Percentiles rank a stretch among this genome's conserved stretches.
Evolutionary conservation across 805 yeast genomes (phyloP).

Genomic region (Starmerella cellae): DNA sequence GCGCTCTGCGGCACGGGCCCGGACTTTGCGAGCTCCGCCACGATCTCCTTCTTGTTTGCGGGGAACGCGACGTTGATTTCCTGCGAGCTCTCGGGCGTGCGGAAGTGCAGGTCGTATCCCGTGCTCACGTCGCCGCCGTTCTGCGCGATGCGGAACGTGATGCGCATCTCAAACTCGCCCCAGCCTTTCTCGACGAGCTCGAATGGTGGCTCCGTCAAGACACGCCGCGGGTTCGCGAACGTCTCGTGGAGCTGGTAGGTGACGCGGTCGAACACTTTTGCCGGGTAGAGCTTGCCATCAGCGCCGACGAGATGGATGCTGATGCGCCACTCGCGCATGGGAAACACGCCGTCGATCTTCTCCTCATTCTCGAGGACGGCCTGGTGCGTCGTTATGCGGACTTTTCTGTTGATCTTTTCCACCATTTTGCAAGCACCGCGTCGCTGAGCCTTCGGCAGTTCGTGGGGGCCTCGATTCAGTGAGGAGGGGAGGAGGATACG

Average conservation of each 20-base stretch:
- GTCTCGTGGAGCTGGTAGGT: slow-evolving; percentile 93
- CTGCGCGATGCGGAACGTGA: slow-evolving; percentile 63
- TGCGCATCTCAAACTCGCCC: slow-evolving; percentile 92
- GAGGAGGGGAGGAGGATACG: no score
- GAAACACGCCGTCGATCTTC: slow-evolving; percentile 78
- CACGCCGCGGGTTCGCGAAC: slow-evolving; percentile 74
- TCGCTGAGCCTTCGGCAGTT: no score
- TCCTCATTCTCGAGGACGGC: slow-evolving; percentile 68
- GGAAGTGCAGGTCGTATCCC: slow-evolving; percentile 79
- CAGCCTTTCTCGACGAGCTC: slow-evolving; percentile 86
- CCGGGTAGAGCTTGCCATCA: slow-evolving; percentile 72
- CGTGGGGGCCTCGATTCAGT: no score
- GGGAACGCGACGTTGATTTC: slow-evolving; percentile 73
- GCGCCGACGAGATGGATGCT: slow-evolving; percentile 62
- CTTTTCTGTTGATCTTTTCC: slow-evolving; percentile 58
- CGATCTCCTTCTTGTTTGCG: slow-evolving; percentile 55
- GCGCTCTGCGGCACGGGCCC: slow-evolving; percentile 59
- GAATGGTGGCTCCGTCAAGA: slow-evolving; percentile 72
- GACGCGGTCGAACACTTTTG: slow-evolving; percentile 77
- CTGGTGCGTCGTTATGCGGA: slow-evolving; percentile 78
- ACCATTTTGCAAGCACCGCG: slow-evolving; percentile 16
- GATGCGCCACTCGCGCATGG: slow-evolving; percentile 89
- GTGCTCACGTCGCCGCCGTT: slow-evolving; percentile 79
- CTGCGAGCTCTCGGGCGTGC: slow-evolving; percentile 57
- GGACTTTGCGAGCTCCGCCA: slow-evolving; percentile 59